Evolutionary conservation across 192 early-diverging fungal species (phyloP).

Genomic region (Backusella luteola): DNA sequence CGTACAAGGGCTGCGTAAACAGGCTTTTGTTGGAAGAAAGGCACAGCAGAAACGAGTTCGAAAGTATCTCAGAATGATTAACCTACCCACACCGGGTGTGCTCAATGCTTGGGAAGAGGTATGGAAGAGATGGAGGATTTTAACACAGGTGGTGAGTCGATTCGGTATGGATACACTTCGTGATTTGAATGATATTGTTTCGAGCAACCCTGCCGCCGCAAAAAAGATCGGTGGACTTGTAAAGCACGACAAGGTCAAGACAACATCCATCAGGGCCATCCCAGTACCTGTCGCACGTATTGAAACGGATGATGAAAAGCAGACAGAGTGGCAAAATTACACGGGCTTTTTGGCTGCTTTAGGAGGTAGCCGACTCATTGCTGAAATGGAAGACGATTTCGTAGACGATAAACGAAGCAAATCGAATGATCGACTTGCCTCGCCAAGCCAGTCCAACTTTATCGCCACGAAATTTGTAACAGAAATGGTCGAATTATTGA

Average conservation of each 20-base stretch:
- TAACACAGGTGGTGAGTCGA: constrained; percentile 34
- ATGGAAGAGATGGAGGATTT: constrained; percentile 66
- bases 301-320: constrained; percentile 38
- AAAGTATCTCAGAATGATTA: constrained; percentile 57
- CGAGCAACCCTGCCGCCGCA: neutral
- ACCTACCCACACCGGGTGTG: constrained; percentile 63
- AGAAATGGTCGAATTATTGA: constrained; percentile 71
- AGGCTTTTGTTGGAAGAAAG: constrained; percentile 48
- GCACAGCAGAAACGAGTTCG: constrained; percentile 76
- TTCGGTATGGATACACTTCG: constrained; percentile 3
- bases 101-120: constrained; percentile 80
- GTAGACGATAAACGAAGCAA: neutral
- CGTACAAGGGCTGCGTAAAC: constrained; percentile 3
- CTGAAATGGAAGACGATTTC: constrained; percentile 3
- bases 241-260: constrained; percentile 1
- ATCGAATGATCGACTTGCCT: neutral
- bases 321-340: constrained; percentile 75
- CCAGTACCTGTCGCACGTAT: neutral
- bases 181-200: constrained; percentile 3
- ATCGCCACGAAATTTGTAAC: constrained; percentile 68
- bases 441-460: neutral
- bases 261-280: neutral
- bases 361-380: constrained; percentile 56
- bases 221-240: constrained; percentile 12
- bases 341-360: constrained; percentile 76